Percentiles rank a stretch among this genome's conserved stretches.
Evolutionary conservation across 139 green algal species (phyloP).

Genomic region (Closterium sp.): DNA sequence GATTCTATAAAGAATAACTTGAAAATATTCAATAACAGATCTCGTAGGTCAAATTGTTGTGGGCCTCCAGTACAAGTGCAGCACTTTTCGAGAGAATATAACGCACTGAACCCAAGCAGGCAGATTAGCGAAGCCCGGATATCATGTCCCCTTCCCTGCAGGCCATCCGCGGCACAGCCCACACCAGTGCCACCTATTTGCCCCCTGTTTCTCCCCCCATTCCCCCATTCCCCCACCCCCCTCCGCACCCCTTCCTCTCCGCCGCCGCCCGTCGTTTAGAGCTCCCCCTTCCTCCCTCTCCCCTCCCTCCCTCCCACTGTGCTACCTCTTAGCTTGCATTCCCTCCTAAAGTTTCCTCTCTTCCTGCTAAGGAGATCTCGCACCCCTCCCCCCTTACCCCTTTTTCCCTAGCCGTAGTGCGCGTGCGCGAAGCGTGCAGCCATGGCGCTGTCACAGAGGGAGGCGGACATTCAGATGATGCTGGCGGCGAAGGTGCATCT

Average conservation of each 20-base stretch:
- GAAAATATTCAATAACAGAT: too few relatives aligned
- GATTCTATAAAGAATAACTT: too few relatives aligned
- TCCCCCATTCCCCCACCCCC: not conserved
- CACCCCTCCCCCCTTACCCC: not conserved
- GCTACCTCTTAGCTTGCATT: not conserved
- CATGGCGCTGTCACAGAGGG: slow-evolving; percentile 79
- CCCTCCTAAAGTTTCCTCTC: not conserved
- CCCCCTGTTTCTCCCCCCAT: not conserved
- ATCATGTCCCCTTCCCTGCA: too few relatives aligned
- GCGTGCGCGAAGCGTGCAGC: slow-evolving; percentile 16
- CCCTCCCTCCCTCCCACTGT: not conserved
- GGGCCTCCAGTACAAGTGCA: too few relatives aligned
- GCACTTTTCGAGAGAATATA: not conserved
- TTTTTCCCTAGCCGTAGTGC: not conserved
- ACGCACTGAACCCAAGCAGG: not conserved
- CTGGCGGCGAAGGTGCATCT: slow-evolving; percentile 83
- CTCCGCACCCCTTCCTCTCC: not conserved
- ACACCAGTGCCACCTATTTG: too few relatives aligned
- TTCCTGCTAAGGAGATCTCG: not conserved
- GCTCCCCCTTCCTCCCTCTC: not conserved
- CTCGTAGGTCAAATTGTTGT: too few relatives aligned
- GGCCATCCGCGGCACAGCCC: too few relatives aligned
- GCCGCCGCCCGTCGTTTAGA: not conserved
- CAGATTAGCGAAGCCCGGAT: not conserved
- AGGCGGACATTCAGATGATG: slow-evolving; percentile 88